Evolutionary conservation across 495 filamentous ascomycete genomes (phyloP), one percentile per base, ranked within the genome.

Genomic region (Amniculicola lignicola): DNA sequence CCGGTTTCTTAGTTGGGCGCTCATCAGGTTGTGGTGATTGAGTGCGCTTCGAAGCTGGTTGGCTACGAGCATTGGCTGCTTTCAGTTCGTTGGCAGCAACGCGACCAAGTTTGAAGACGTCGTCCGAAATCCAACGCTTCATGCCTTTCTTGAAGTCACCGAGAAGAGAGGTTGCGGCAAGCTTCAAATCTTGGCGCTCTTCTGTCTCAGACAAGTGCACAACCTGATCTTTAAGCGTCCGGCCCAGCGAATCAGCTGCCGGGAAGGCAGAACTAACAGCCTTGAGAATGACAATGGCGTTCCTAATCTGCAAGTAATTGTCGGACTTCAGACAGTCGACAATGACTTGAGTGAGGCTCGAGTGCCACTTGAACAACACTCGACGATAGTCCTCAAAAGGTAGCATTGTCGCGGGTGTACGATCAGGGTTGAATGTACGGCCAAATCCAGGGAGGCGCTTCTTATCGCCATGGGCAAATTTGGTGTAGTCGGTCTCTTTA

Each of bases 271-370:
- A 80, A 27, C 85, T 77, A 33, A 94, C 76, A 5, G 81, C 78
- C 66, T 93, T 95, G 47, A 96, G 76, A n/a, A 97, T 74, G 51
- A 84, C 90, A 60, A 96, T 94, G 27, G 90, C 88, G 66, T 99
- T 99, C 11, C 89, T 82, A 66, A 97, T 95, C 68, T 96, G 90
- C 90, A 96, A 97, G 78, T 93, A 99, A 67, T 99, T 91, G 56
- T 78, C 82, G 11, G 83, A 81, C 14, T 79, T 78, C 22, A 97
- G 76, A 69, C 91, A 96, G 16, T 74, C 77, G 62, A 88, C 88
- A 37, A 99, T 69, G 1, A 90, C 88, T 15, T 70, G 75, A 62
- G 82, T 82, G 25, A 99, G 72, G 23, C 83, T 77, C 35, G 83
- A 81, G 70, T 99, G 94, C 91, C 91, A 99, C 60, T 87, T 87